Evolutionary conservation across 2,329 filamentous ascomycete genomes (phyloP).

Genomic region (Arthrobotrys megalospora): DNA sequence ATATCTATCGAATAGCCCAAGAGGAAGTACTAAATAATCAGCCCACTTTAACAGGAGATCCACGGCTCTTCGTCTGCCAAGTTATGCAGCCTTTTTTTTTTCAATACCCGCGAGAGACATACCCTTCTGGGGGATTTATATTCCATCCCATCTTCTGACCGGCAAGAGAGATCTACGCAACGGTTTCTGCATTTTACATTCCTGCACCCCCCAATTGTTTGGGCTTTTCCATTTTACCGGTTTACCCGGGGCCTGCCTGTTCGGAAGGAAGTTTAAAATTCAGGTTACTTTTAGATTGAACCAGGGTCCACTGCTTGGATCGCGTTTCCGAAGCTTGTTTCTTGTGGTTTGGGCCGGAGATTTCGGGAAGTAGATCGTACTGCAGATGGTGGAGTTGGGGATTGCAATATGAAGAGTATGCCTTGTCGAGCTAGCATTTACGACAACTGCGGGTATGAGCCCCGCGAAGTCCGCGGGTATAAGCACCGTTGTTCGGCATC

Average conservation of each 20-base stretch:
- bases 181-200: conserved; percentile 15
- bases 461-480: conserved; percentile 38
- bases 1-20: neutral
- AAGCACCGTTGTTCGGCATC: neutral
- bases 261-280: conserved; percentile 4
- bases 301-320: conserved; percentile 37
- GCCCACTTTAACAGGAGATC: conserved; percentile 3
- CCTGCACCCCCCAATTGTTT: neutral
- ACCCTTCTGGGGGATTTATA: conserved; percentile 31
- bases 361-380: conserved; percentile 45
- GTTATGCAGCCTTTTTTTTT: conserved; percentile 14
- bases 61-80: conserved; percentile 17
- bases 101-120: conserved; percentile 27
- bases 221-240: conserved; percentile 16
- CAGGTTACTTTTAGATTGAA: conserved; percentile 36
- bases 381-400: neutral
- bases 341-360: conserved; percentile 30
- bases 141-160: conserved; percentile 21
- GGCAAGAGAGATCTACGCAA: conserved; percentile 11
- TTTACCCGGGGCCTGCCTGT: conserved; percentile 16
- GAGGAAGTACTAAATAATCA: conserved; percentile 21
- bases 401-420: conserved; percentile 15
- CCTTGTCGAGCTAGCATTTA: conserved; percentile 5
- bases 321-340: conserved; percentile 50
- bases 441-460: conserved; percentile 17